Base-by-base conservation (phyloP, 352 stramenopile genomes). In the Phytophthora constricta region DNA sequence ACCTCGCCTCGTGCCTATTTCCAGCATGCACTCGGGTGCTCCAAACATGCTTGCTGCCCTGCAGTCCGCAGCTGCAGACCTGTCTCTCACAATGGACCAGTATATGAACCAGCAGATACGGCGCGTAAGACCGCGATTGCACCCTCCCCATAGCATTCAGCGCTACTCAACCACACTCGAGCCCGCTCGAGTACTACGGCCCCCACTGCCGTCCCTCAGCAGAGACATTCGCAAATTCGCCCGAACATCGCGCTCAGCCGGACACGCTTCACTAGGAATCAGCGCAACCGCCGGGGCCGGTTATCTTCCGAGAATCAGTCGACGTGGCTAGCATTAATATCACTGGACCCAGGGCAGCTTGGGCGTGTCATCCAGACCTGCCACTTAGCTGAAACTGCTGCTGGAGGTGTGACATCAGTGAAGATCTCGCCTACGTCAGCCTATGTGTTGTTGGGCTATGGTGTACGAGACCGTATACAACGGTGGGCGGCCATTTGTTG, bases 361-460 rank as follows among this genome's bases (percentile, higher is more conserved):
- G 87, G 89, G 11, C 74, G 70, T 19, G 82, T 97, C 14, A 76
- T 97, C 34, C 87, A 97, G 65, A 95, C 89, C 22, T 91, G 84
- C 42, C 79, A 93, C 51, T 73, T 97, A 41, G 77, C 87, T 5
- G 84, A 94, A 64, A 93, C 85, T 7, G 79, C 85, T 9, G 90
- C 90, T 14, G 86, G 88, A 22, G 90, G 90, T 9, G 88, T 97
- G 28, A 97, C 91, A 1, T 97, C 90, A 0, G 88, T 96, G 49
- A 97, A 97, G 75, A 84, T 97, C 27, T 97, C 89, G 13, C 89
- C 91, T 9, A 94, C 86, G 8, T 93, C 84, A 50, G 86, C 89
- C 27, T 95, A 92, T 59, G 89, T 95, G 33, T 58, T 97, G 52
- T 72, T 97, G 19, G 90, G 90, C 7, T 97, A 96, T 31, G 87